Percentiles rank a stretch among this genome's conserved stretches.
Conservation (phyloP, 2,329 filamentous ascomycete species). For the Xylaria sp. region DNA sequence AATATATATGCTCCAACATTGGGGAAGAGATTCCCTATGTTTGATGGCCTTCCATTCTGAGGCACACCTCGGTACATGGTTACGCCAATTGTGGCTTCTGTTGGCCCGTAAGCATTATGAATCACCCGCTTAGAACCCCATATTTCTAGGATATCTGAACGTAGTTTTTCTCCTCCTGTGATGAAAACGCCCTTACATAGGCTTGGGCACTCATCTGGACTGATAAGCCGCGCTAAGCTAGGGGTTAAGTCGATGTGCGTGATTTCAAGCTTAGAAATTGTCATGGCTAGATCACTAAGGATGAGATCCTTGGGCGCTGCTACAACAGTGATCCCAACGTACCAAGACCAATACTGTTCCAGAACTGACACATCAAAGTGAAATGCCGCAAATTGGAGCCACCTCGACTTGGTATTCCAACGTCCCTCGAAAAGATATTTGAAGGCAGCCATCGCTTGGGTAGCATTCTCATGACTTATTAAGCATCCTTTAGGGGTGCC, state of each 20-base stretch:
- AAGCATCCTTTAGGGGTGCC: conserved; percentile 89
- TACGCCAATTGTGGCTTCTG: conserved; percentile 91
- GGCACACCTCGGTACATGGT: conserved; percentile 90
- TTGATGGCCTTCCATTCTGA: conserved; percentile 79
- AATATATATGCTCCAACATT: conserved; percentile 90
- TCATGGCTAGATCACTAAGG: conserved; percentile 80
- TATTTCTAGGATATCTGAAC: conserved; percentile 85
- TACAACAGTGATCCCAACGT: conserved; percentile 84
- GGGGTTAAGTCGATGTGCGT: conserved; percentile 94
- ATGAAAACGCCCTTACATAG: conserved; percentile 89
- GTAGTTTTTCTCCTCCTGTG: conserved; percentile 87
- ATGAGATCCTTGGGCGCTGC: conserved; percentile 85
- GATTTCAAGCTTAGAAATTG: conserved; percentile 77
- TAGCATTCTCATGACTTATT: conserved; percentile 86
- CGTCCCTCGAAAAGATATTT: conserved; percentile 78
- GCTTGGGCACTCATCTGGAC: conserved; percentile 82
- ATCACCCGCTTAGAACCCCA: conserved; percentile 86
- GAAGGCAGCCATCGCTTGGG: conserved; percentile 91
- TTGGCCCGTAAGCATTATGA: conserved; percentile 93
- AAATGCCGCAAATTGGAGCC: conserved; percentile 92
- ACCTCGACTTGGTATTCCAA: conserved; percentile 79
- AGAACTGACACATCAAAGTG: conserved; percentile 95
- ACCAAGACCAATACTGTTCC: conserved; percentile 97
- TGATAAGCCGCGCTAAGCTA: conserved; percentile 80
- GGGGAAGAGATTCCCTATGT: conserved; percentile 86